A percentile compares a stretch with the other conserved stretches of the same genome.
Evolutionary conservation across 352 stramenopile species (phyloP).

Genomic region (Halophytophthora polymorphica): DNA sequence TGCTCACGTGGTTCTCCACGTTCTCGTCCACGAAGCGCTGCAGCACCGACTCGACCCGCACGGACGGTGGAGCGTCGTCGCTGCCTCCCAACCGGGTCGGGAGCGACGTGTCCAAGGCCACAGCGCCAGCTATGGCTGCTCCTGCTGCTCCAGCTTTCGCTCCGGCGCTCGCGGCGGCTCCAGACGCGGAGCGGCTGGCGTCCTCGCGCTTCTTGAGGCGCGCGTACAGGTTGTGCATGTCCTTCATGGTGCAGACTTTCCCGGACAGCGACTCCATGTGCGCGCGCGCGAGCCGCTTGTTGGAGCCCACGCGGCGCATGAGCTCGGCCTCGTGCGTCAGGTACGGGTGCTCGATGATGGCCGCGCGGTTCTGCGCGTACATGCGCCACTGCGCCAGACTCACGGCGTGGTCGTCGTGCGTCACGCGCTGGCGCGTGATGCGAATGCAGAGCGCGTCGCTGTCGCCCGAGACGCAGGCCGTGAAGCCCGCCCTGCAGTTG

Average conservation of each 20-base stretch:
- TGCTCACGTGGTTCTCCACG: constrained; percentile 76
- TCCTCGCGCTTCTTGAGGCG: constrained; percentile 62
- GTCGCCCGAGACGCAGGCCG: constrained; percentile 55
- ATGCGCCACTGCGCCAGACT: constrained; percentile 68
- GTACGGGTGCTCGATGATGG: constrained; percentile 67
- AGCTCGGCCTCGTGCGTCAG: constrained; percentile 69
- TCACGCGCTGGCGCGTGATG: constrained; percentile 54
- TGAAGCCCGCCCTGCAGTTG: constrained; percentile 66
- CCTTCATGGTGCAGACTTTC: constrained; percentile 76
- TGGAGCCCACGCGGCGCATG: constrained; percentile 65
- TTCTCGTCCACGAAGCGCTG: constrained; percentile 69
- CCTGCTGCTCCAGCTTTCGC: too few species aligned
- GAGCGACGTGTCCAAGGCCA: too few species aligned
- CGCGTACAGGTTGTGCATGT: constrained; percentile 77
- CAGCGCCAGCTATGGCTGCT: too few species aligned
- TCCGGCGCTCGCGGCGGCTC: too few species aligned
- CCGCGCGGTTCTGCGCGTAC: constrained; percentile 77
- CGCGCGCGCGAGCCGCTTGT: constrained; percentile 54
- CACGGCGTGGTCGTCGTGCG: constrained; percentile 65
- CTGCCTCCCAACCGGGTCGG: too few species aligned
- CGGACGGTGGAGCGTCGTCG: too few species aligned
- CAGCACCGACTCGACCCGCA: constrained; percentile 50
- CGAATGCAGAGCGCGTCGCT: constrained; percentile 62
- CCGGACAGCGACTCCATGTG: constrained; percentile 67
- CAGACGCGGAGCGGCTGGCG: not conserved